Conservation (phyloP, 2,329 filamentous ascomycete genomes). For the Colletotrichum incanum region DNA sequence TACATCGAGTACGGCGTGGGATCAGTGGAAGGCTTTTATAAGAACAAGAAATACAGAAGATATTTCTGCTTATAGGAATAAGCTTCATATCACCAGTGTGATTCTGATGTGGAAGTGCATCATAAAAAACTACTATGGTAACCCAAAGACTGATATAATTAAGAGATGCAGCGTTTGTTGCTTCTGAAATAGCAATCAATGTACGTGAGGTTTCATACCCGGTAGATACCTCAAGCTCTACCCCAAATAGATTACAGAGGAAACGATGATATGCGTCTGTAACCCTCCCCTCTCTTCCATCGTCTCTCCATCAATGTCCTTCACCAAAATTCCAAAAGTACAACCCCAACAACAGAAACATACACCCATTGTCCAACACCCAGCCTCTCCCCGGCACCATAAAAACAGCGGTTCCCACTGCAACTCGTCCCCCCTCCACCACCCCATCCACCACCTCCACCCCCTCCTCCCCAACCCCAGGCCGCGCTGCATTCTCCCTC, state of each 20-base stretch:
- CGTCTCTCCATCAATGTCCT: not conserved
- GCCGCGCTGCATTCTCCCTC: slow-evolving; percentile 33
- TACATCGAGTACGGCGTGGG: not conserved
- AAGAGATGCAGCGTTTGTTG: not conserved
- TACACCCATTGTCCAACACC: slow-evolving; percentile 24
- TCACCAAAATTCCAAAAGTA: slow-evolving; percentile 21
- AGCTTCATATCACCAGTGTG: not conserved
- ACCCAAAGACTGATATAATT: not conserved
- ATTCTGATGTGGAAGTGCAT: not conserved
- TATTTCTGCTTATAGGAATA: not conserved
- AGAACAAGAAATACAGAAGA: not conserved
- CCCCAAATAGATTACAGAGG: not conserved
- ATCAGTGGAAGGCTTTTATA: too few species aligned
- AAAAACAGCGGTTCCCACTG: slow-evolving; percentile 30
- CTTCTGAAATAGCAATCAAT: not conserved
- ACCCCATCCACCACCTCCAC: slow-evolving; percentile 6
- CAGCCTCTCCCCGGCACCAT: slow-evolving; percentile 25
- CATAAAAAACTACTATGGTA: not conserved
- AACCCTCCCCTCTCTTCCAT: not conserved
- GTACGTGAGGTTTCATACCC: not conserved
- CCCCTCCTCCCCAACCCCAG: slow-evolving; percentile 7
- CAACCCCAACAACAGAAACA: slow-evolving; percentile 3
- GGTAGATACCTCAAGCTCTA: not conserved
- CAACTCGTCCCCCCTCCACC: not conserved
- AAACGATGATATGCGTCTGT: not conserved